Evolutionary conservation across 2,329 filamentous ascomycete genomes (phyloP).

Genomic region (Penicillium crustosum): DNA sequence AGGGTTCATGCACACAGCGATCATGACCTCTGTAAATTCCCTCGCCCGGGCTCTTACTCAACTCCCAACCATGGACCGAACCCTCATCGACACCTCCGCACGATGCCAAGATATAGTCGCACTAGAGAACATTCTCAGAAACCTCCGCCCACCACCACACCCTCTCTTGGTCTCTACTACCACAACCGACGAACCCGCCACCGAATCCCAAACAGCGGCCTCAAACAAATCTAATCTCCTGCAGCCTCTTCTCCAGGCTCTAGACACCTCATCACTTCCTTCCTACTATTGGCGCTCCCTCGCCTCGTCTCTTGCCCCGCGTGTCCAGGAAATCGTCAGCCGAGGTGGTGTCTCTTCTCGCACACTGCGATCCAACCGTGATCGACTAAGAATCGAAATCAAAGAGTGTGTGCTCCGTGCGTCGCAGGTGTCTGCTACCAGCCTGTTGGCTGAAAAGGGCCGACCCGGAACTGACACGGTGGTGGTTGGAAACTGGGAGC

Average conservation of each 20-base stretch:
- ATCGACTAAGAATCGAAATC: constrained; percentile 72
- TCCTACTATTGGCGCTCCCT: constrained; percentile 94
- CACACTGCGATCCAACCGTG: constrained; percentile 73
- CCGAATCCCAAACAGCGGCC: constrained; percentile 19
- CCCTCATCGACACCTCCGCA: constrained; percentile 75
- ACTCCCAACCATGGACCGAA: constrained; percentile 77
- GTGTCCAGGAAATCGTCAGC: constrained; percentile 80
- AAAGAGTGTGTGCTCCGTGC: constrained; percentile 80
- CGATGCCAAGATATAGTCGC: constrained; percentile 91
- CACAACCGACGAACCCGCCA: constrained; percentile 29
- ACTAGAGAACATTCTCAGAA: constrained; percentile 72
- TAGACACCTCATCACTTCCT: constrained; percentile 83
- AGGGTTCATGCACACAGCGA: constrained; percentile 74
- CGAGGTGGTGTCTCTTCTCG: constrained; percentile 81
- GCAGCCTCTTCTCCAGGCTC: constrained; percentile 67
- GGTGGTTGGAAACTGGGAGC: constrained; percentile 68
- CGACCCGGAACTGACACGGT: constrained; percentile 47
- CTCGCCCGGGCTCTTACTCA: constrained; percentile 75
- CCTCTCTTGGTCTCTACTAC: constrained; percentile 54
- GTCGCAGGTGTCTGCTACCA: constrained; percentile 63
- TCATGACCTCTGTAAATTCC: constrained; percentile 74
- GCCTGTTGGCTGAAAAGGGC: constrained; percentile 48
- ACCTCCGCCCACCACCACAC: constrained; percentile 66
- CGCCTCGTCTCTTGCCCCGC: constrained; percentile 70
- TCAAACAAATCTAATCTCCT: constrained; percentile 57